phyloP scores from a whole-genome alignment of 2,329 filamentous ascomycete species.

The Sodiomyces alkalinus region DNA sequence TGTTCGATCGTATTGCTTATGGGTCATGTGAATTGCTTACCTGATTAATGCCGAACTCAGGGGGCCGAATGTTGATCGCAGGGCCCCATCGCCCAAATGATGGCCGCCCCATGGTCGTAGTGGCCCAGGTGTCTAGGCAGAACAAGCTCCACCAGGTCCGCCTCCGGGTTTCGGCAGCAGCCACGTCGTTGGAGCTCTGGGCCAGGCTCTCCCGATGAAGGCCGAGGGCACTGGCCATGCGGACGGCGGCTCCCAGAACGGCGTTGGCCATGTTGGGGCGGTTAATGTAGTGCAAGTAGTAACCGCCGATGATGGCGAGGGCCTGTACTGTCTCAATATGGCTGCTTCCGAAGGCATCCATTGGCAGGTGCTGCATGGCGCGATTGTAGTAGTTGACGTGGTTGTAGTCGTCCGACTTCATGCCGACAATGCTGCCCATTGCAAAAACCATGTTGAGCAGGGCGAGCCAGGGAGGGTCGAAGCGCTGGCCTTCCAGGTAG shows the following conservation, averaged over 20 bases:
- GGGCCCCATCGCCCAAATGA: slow-evolving; percentile 53
- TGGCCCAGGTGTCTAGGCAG: slow-evolving; percentile 60
- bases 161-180: slow-evolving; percentile 43
- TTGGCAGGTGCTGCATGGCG: slow-evolving; percentile 48
- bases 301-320: slow-evolving; percentile 55
- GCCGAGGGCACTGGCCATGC: slow-evolving; percentile 61
- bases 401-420: slow-evolving; percentile 47
- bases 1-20: not conserved
- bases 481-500: slow-evolving; percentile 38
- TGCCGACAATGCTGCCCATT: slow-evolving; percentile 56
- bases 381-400: slow-evolving; percentile 57
- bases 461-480: slow-evolving; percentile 55
- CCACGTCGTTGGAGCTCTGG: slow-evolving; percentile 27
- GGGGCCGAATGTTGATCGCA: slow-evolving; percentile 50
- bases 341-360: slow-evolving; percentile 48
- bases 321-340: slow-evolving; percentile 60
- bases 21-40: slow-evolving; percentile 9
- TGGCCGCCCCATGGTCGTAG: slow-evolving; percentile 54
- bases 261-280: slow-evolving; percentile 64
- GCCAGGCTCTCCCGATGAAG: slow-evolving; percentile 48
- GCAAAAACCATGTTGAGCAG: slow-evolving; percentile 65
- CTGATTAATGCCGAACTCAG: slow-evolving; percentile 34
- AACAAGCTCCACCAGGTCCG: slow-evolving; percentile 65
- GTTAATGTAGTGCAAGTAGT: slow-evolving; percentile 67
- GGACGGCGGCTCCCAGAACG: slow-evolving; percentile 52